Conservation (phyloP, 257 asterid species). For the Gardenia jasminoides region DNA sequence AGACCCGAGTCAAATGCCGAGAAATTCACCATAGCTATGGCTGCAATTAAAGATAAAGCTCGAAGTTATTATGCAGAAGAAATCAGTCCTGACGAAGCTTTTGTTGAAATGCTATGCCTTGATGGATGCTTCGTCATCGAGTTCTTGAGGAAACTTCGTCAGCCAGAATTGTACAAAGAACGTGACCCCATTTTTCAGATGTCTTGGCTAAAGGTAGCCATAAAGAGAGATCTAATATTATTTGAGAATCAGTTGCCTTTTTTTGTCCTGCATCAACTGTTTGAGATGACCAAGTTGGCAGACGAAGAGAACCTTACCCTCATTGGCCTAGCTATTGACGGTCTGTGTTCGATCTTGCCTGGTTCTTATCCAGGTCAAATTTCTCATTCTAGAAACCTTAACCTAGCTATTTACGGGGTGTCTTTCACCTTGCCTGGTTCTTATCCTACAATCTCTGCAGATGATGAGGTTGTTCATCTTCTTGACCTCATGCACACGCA, state of each 20-base stretch:
- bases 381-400: no score
- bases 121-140: conserved; percentile 6
- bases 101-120: conserved; percentile 7
- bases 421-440: no score
- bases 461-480: background rate
- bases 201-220: background rate
- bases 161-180: no score
- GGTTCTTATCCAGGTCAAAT: no score
- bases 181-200: background rate
- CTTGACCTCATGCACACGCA: background rate
- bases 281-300: no score
- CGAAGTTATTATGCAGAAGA: background rate
- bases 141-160: background rate
- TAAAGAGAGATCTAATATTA: background rate
- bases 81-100: background rate
- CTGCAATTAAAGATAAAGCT: conserved; percentile 1
- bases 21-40: conserved; percentile 23
- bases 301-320: background rate
- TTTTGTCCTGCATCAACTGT: no score
- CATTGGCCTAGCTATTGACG: background rate
- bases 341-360: rapidly evolving
- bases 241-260: background rate
- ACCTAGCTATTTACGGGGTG: no score
- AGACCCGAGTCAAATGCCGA: conserved; percentile 17
- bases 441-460: no score